phyloP scores from a whole-genome alignment of 164 flowering plant genomes.

The Pachysandra terminalis region DNA sequence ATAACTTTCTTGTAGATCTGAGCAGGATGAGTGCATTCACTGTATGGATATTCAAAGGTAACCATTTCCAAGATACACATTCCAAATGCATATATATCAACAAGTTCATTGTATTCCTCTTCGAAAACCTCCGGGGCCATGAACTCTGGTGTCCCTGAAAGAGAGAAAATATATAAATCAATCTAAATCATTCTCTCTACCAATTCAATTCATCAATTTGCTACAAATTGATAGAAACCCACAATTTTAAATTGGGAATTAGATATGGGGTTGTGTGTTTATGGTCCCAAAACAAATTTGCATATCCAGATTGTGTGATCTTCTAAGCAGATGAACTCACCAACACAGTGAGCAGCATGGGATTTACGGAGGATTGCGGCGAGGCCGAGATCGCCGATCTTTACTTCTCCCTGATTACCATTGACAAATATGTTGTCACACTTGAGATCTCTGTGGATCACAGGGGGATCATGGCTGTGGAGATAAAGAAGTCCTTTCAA shows the following conservation, averaged over 20 bases:
- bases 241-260: neutral
- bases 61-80: slow-evolving; percentile 98
- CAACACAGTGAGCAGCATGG: slow-evolving; percentile 86
- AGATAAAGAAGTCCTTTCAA: slow-evolving; percentile 86
- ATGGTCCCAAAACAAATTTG: neutral
- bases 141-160: slow-evolving; percentile 95
- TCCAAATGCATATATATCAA: slow-evolving; percentile 95
- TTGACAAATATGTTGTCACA: slow-evolving; percentile 95
- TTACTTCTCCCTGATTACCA: slow-evolving; percentile 95
- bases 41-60: slow-evolving; percentile 96
- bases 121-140: slow-evolving; percentile 98
- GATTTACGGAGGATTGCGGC: slow-evolving; percentile 93
- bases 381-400: slow-evolving; percentile 95
- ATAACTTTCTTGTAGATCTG: slow-evolving; percentile 96
- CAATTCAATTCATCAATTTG: neutral
- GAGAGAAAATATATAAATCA: neutral
- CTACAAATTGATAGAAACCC: neutral
- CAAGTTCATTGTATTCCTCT: slow-evolving; percentile 94
- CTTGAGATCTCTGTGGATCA: slow-evolving; percentile 95
- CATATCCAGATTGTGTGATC: neutral
- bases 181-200: neutral
- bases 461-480: slow-evolving; percentile 87
- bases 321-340: slow-evolving; percentile 33
- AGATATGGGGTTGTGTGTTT: neutral
- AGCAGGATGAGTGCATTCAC: slow-evolving; percentile 93